Evolutionary conservation across 768 basidiomycete genomes (phyloP).

Genomic region (Suillus sp.): DNA sequence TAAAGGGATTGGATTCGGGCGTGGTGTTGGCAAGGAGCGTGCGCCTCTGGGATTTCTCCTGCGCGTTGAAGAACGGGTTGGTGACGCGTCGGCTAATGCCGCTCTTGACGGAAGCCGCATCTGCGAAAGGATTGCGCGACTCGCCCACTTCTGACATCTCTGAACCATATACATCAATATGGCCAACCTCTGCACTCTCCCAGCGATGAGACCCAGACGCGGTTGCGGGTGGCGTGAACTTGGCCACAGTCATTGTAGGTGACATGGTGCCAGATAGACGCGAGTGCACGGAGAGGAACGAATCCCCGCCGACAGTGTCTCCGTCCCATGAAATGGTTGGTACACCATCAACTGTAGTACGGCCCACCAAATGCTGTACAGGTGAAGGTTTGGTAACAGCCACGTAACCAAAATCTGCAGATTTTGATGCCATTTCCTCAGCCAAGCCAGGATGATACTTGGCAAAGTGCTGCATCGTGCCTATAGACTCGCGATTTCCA

Average conservation of each 20-base stretch:
- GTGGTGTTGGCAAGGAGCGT: slow-evolving; percentile 18
- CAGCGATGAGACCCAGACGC: slow-evolving; percentile 56
- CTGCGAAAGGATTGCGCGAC: slow-evolving; percentile 30
- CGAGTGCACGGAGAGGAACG: slow-evolving; percentile 52
- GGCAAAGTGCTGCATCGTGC: slow-evolving; percentile 47
- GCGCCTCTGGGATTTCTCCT: slow-evolving; percentile 36
- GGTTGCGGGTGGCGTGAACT: slow-evolving; percentile 62
- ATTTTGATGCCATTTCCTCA: slow-evolving; percentile 48
- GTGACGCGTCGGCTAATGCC: slow-evolving; percentile 11
- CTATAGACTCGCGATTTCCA: slow-evolving; percentile 30
- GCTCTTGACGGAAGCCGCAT: slow-evolving; percentile 23
- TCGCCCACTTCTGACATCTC: slow-evolving; percentile 12
- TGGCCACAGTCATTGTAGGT: slow-evolving; percentile 52
- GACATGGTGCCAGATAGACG: slow-evolving; percentile 48
- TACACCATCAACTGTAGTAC: slow-evolving; percentile 40
- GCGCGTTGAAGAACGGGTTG: slow-evolving; percentile 48
- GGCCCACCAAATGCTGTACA: slow-evolving; percentile 46
- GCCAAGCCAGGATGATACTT: slow-evolving; percentile 61
- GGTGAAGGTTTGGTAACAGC: slow-evolving; percentile 31
- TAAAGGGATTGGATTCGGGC: slow-evolving; percentile 43
- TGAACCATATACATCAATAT: slow-evolving; percentile 35
- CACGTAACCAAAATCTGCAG: slow-evolving; percentile 26
- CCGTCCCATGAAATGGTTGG: slow-evolving; percentile 55
- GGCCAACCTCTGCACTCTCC: slow-evolving; percentile 70
- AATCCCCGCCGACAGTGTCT: slow-evolving; percentile 46